Evolutionary conservation across 2,329 filamentous ascomycete genomes (phyloP).

Genomic region (Orbilia oligospora): DNA sequence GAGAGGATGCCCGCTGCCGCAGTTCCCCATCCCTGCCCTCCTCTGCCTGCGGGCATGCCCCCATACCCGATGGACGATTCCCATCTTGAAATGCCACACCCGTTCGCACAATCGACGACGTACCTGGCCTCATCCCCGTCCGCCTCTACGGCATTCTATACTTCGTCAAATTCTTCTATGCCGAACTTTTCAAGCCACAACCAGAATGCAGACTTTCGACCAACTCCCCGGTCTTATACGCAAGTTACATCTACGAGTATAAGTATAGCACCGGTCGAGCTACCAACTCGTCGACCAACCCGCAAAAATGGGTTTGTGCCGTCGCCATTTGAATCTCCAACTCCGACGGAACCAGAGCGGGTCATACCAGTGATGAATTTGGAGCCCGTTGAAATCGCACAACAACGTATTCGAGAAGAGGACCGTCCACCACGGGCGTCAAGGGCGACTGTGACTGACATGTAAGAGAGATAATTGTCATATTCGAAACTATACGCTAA

Average conservation of each 20-base stretch:
- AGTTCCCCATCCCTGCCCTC: conserved; percentile 24
- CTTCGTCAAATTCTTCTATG: conserved; percentile 34
- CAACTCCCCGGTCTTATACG: background rate
- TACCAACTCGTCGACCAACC: conserved; percentile 31
- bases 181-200: conserved; percentile 30
- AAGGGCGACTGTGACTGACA: conserved; percentile 43
- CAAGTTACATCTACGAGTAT: conserved; percentile 26
- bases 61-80: conserved; percentile 45
- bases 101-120: conserved; percentile 24
- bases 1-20: conserved; percentile 27
- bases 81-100: conserved; percentile 41
- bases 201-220: background rate
- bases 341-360: conserved; percentile 1
- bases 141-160: conserved; percentile 15
- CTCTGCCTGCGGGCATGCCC: conserved; percentile 4
- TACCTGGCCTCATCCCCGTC: conserved; percentile 4
- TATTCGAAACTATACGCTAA: background rate
- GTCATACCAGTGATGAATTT: conserved; percentile 15
- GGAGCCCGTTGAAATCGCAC: conserved; percentile 35
- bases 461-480: conserved; percentile 22
- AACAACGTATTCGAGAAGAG: conserved; percentile 27
- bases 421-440: conserved; percentile 43
- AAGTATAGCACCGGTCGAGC: conserved; percentile 27
- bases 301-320: conserved; percentile 22
- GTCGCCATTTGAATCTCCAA: conserved; percentile 35